phyloP scores from a whole-genome alignment of 1,284 basidiomycete genomes.

The Leccinum pallidistipes region DNA sequence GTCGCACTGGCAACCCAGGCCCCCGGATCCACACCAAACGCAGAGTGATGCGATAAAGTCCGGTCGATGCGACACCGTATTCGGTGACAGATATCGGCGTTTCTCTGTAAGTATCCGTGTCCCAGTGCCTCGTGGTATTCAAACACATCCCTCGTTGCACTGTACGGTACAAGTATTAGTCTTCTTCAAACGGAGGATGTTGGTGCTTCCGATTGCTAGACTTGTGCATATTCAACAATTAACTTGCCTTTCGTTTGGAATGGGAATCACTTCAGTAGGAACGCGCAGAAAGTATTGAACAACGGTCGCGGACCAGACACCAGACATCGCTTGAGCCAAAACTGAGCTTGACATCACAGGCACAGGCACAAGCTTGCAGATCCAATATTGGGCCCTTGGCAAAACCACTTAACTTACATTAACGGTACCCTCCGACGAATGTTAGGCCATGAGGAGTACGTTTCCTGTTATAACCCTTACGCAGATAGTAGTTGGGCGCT shows the following conservation, averaged over 20 bases:
- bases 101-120: not conserved
- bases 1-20: not conserved
- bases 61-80: not conserved
- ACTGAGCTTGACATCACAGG: conserved; percentile 7
- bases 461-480: not conserved
- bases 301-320: not conserved
- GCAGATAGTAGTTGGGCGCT: not conserved
- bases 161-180: not conserved
- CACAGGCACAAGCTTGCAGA: not conserved
- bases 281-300: conserved; percentile 1
- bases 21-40: not conserved
- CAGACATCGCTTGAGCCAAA: conserved; percentile 3
- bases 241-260: not conserved
- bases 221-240: not conserved
- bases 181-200: not conserved
- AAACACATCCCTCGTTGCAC: not conserved
- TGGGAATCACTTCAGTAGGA: not conserved
- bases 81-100: not conserved
- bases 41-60: not conserved
- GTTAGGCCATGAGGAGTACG: not conserved
- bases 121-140: not conserved
- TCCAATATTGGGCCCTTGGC: not conserved
- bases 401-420: not conserved
- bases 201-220: not conserved
- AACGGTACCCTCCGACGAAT: not conserved